A percentile compares a stretch with the other conserved stretches of the same genome.
phyloP scores from a whole-genome alignment of 805 yeast genomes.

The Nakazawaea peltata region DNA sequence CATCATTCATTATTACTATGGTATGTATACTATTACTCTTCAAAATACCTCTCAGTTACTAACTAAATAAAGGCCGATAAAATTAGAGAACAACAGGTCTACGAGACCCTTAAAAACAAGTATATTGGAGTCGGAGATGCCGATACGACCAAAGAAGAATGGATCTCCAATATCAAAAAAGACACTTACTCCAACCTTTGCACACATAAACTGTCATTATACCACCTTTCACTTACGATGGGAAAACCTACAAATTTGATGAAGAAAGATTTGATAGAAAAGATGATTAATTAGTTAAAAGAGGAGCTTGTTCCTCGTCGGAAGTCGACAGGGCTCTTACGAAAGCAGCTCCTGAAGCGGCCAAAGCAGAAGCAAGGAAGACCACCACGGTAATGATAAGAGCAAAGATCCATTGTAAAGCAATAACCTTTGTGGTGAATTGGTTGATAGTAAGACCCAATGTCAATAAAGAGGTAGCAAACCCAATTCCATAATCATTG shows the following conservation, averaged over 20 bases:
- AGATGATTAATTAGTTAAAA: slow-evolving; percentile 24
- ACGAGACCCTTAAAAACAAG: slow-evolving; percentile 47
- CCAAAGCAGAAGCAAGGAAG: slow-evolving; percentile 40
- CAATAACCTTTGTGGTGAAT: slow-evolving; percentile 57
- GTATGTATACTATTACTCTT: too few relatives aligned
- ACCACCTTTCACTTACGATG: slow-evolving; percentile 44
- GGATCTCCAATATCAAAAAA: slow-evolving; percentile 56
- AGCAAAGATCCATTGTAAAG: slow-evolving; percentile 84
- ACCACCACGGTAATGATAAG: slow-evolving; percentile 54
- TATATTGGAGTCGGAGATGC: slow-evolving; percentile 74
- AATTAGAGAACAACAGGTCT: slow-evolving; percentile 49
- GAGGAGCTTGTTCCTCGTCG: slow-evolving; percentile 25
- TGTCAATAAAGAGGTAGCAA: slow-evolving; percentile 46
- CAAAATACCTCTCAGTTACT: too few relatives aligned
- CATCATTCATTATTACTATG: too few relatives aligned
- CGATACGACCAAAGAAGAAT: slow-evolving; percentile 62
- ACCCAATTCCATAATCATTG: slow-evolving; percentile 67
- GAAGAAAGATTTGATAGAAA: slow-evolving; percentile 26
- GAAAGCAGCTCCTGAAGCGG: slow-evolving; percentile 30
- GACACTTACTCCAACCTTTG: slow-evolving; percentile 58
- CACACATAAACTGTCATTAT: slow-evolving; percentile 48
- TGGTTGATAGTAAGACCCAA: slow-evolving; percentile 69
- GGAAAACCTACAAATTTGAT: slow-evolving; percentile 33
- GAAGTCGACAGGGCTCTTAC: slow-evolving; percentile 8
- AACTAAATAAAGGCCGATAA: slow-evolving; percentile 48